Evolutionary conservation across 371 early-diverging fungal species (phyloP).

Genomic region (Chytridium lagenaria): DNA sequence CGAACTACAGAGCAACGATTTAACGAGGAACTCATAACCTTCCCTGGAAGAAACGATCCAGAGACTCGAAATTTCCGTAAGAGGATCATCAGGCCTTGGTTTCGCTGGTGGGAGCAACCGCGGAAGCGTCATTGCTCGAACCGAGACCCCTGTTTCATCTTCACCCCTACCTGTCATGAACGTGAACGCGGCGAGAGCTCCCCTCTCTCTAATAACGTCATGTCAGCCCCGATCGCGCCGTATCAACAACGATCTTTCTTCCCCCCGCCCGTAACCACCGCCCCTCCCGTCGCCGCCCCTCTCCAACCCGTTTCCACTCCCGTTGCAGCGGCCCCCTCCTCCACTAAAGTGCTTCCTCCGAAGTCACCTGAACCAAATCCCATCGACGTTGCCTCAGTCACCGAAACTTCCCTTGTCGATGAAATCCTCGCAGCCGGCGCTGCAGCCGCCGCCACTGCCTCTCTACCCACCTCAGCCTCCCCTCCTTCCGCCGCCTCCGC

Average conservation of each 20-base stretch:
- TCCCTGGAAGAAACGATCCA: conserved; percentile 7
- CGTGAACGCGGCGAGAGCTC: too few relatives aligned
- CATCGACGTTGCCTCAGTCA: background rate
- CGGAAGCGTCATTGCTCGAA: background rate
- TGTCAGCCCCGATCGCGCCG: background rate
- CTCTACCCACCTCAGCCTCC: background rate
- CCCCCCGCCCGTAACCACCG: background rate
- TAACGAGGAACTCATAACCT: background rate
- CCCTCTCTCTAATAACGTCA: background rate
- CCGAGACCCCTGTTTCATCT: background rate
- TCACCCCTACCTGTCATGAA: background rate
- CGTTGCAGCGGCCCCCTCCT: background rate
- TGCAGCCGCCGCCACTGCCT: background rate
- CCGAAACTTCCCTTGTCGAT: background rate
- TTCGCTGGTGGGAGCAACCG: background rate
- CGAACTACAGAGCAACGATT: background rate
- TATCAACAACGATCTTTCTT: background rate
- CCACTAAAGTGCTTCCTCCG: background rate
- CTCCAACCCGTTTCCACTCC: background rate
- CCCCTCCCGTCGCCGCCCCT: background rate
- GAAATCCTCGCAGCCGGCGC: conserved; percentile 2
- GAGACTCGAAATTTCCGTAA: background rate
- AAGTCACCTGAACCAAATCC: background rate
- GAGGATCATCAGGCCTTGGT: background rate
- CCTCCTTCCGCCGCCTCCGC: background rate